These are phyloP conservation scores for Dipteronia dyeriana DNA, from an alignment of 345 rosid genomes.

Conservation along the genomic window DNA sequence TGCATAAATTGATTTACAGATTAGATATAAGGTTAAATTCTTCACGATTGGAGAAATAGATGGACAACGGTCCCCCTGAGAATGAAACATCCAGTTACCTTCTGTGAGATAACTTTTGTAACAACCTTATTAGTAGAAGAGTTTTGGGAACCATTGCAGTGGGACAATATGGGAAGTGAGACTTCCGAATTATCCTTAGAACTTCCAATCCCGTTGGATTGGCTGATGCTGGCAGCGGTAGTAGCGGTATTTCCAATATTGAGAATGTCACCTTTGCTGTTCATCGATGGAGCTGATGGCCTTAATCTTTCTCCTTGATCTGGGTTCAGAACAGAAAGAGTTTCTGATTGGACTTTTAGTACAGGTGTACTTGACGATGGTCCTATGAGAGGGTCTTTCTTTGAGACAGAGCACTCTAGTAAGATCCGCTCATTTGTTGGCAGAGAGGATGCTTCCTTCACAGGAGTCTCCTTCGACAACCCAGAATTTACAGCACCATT, in stretches of 20 bases:
- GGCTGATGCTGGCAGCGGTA: slow-evolving; percentile 23
- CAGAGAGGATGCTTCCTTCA: slow-evolving; percentile 32
- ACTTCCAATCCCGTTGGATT: slow-evolving; percentile 21
- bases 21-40: slow-evolving; percentile 23
- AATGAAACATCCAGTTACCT: slow-evolving; percentile 42
- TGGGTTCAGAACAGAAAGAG: slow-evolving; percentile 5
- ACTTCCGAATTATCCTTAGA: slow-evolving; percentile 18
- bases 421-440: slow-evolving; percentile 18
- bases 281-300: slow-evolving; percentile 9
- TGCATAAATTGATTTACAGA: slow-evolving; percentile 12
- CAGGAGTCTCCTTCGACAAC: slow-evolving; percentile 27
- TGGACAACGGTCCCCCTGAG: neutral
- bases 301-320: slow-evolving; percentile 22
- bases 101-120: slow-evolving; percentile 26
- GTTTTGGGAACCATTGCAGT: slow-evolving; percentile 8
- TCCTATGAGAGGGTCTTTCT: slow-evolving; percentile 22
- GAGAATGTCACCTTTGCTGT: slow-evolving; percentile 24
- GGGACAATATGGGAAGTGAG: slow-evolving; percentile 8
- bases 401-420: slow-evolving; percentile 29
- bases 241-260: slow-evolving; percentile 21
- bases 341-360: slow-evolving; percentile 21
- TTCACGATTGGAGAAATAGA: slow-evolving; percentile 1
- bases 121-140: slow-evolving; percentile 19
- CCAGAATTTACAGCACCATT: slow-evolving; percentile 17
- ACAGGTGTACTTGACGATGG: slow-evolving; percentile 18